Base-by-base conservation (phyloP, 23 red algal species). In the Gracilaria gracilis region DNA sequence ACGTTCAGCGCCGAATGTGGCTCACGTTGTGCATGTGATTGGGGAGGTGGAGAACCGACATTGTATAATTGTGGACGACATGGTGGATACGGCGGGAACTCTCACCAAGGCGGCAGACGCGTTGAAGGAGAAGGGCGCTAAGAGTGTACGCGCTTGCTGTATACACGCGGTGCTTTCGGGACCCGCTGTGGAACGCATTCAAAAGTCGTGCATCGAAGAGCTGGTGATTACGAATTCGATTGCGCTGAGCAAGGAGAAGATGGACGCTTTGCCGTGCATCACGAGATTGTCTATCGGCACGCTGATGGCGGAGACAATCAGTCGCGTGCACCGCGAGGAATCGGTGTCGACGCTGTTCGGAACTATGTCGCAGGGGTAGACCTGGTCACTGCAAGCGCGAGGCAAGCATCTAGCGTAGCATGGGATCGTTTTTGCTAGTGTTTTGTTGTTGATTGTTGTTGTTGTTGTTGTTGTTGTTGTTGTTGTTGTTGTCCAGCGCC, bases 61-160 rank as follows among this genome's bases (percentile, higher is more conserved):
- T 66, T 99, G 97, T 61, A 91, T 99, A 12, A 99, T 99, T 81
- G 94, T 96, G 23, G 97, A 99, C 79, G 97, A 99, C 81, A 99
- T 99, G 88, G 95, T 99, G 24, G 97, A 99, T 81, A 99, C 97
- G 20, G 97, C 97, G 5, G 97, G 97, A 15, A 99, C 97, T 38
- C 72, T 99, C 57, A 96, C 94, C 9, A 91, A 99, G 86, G 97
- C 94, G 0, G 97, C 95, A 9, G 85, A 77, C 33, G 93, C 97
- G 19, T 80, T 99, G 15, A 99, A 95, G 81, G 88, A 96, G 34
- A 87, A 96, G 19, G 97, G 97, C 1, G 97, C 97, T 15, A 86
- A 89, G 27, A 82, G 91, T 65, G 91, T 99, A 0, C 65, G 84
- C 21, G 97, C 97, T 16, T 96, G 91, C 67, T 94, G 89, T 53